Percentiles rank a stretch among this genome's conserved stretches.
These are phyloP conservation scores for Serpula lacrymans DNA, from an alignment of 768 basidiomycete genomes.

Conservation along the genomic window DNA sequence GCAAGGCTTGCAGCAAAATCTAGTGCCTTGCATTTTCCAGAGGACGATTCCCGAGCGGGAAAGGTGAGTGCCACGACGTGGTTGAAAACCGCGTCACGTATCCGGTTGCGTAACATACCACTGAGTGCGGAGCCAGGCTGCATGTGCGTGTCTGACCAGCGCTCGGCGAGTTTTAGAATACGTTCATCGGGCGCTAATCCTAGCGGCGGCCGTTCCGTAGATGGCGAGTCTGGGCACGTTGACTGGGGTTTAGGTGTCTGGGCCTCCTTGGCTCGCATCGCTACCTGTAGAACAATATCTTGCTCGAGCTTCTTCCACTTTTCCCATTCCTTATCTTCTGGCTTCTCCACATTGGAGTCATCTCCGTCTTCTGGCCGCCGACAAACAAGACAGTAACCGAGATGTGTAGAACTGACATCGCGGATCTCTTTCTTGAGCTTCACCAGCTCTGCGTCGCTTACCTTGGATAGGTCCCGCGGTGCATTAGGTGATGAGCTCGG, in stretches of 20 bases:
- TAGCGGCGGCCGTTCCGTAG: slow-evolving; percentile 11
- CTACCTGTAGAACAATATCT: slow-evolving; percentile 74
- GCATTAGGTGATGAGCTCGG: slow-evolving; percentile 27
- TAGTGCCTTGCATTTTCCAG: slow-evolving; percentile 24
- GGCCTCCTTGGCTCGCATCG: slow-evolving; percentile 59
- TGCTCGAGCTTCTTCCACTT: slow-evolving; percentile 55
- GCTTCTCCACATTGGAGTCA: no score
- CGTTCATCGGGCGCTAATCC: slow-evolving; percentile 44
- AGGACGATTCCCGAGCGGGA: slow-evolving; percentile 40
- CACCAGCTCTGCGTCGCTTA: slow-evolving; percentile 52
- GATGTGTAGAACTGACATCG: slow-evolving; percentile 55
- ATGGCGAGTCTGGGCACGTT: slow-evolving; percentile 8
- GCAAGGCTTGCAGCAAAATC: slow-evolving; percentile 14
- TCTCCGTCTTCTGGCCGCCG: no score
- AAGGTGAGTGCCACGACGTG: slow-evolving; percentile 53
- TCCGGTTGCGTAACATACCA: slow-evolving; percentile 55
- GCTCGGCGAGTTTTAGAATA: slow-evolving; percentile 57
- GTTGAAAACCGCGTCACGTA: slow-evolving; percentile 62
- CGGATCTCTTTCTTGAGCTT: slow-evolving; percentile 73
- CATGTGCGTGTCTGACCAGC: slow-evolving; percentile 72
- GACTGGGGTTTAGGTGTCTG: slow-evolving; percentile 16
- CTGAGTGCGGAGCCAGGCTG: slow-evolving; percentile 56
- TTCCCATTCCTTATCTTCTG: slow-evolving; percentile 39
- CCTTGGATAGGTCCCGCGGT: slow-evolving; percentile 31
- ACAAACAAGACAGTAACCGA: slow-evolving; percentile 56